These are phyloP conservation scores for Vigna nakashimae DNA, from an alignment of 306 rosid species.

Conservation along the genomic window DNA sequence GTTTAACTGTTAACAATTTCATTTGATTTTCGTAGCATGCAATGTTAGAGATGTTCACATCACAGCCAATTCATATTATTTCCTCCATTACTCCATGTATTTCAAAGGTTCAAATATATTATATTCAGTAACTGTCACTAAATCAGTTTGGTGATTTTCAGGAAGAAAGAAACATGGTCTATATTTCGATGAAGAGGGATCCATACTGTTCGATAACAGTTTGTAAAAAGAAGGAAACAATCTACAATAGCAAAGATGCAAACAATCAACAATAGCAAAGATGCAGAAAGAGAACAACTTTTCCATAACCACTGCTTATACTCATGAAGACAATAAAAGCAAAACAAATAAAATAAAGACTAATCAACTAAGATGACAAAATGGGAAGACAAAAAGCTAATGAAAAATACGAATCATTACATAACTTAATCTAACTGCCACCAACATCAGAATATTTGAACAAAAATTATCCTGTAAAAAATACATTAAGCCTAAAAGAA, in stretches of 20 bases:
- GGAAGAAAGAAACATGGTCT: background rate
- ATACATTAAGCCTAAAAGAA: background rate
- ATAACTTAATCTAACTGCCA: too few species aligned
- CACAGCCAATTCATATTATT: conserved; percentile 20
- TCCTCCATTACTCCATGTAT: background rate
- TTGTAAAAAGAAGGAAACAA: conserved; percentile 11
- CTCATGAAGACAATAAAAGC: conserved; percentile 1
- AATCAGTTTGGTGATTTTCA: background rate
- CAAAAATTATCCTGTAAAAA: background rate
- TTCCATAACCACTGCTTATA: background rate
- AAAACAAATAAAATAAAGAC: background rate
- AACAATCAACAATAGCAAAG: background rate
- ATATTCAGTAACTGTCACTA: background rate
- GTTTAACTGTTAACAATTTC: conserved; percentile 23
- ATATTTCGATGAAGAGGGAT: conserved; percentile 15
- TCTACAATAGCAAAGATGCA: background rate
- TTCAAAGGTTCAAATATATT: conserved; percentile 34
- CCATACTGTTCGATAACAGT: background rate
- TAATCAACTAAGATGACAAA: background rate
- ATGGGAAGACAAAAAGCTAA: background rate
- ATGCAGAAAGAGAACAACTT: background rate
- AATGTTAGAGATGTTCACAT: background rate
- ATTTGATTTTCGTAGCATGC: conserved; percentile 7
- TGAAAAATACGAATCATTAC: background rate
- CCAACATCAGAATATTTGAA: background rate